These are phyloP conservation scores for Amaranthus palmeri DNA, from an alignment of 148 eudicot genomes.

Conservation along the genomic window DNA sequence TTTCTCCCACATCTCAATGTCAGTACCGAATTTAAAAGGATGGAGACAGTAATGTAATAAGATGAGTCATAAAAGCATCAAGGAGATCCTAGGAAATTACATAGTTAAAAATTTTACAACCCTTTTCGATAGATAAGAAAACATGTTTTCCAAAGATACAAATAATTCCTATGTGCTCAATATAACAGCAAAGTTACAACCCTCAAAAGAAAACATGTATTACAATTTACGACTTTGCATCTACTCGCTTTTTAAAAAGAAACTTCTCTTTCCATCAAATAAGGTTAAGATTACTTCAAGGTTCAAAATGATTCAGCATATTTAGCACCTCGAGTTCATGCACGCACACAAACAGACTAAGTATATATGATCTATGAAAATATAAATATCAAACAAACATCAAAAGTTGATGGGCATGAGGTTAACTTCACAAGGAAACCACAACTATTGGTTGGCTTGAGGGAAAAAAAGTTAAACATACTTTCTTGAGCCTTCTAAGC, in stretches of 20 bases:
- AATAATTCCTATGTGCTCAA: neutral
- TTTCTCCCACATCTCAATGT: too few relatives aligned
- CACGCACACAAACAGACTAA: neutral
- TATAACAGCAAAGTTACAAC: neutral
- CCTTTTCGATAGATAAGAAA: too few relatives aligned
- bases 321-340: neutral
- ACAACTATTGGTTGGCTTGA: neutral
- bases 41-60: too few relatives aligned
- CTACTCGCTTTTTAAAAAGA: neutral
- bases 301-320: neutral
- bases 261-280: neutral
- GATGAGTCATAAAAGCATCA: too few relatives aligned
- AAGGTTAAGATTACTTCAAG: neutral
- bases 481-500: conserved; percentile 73
- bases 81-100: too few relatives aligned
- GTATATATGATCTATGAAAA: neutral
- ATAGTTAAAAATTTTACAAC: too few relatives aligned
- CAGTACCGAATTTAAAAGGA: too few relatives aligned
- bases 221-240: too few relatives aligned
- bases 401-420: neutral
- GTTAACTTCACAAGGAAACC: too few relatives aligned
- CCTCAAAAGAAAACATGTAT: neutral
- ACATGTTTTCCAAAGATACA: neutral
- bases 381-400: neutral
- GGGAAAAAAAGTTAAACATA: conserved; percentile 24